A percentile compares a stretch with the other conserved stretches of the same genome.
Evolutionary conservation across 108 stramenopile species (phyloP).

Genomic region (Nannochloropsis oceanica): DNA sequence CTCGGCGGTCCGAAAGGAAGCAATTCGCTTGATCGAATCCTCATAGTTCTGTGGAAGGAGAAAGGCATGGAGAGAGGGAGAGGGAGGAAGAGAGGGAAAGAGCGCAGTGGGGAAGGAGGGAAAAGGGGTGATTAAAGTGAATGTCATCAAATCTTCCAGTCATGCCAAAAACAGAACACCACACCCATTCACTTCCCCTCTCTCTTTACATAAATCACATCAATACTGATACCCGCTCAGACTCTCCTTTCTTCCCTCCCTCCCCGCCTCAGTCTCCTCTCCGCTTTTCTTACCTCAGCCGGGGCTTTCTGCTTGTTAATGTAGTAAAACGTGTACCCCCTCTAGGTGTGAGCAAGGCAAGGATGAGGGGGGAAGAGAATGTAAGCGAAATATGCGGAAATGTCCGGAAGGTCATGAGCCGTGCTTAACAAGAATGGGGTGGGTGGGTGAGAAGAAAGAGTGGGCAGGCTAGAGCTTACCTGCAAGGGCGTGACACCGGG

Average conservation of each 20-base stretch:
- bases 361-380: too few relatives aligned
- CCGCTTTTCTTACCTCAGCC: neutral
- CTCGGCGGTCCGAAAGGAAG: conserved; percentile 59
- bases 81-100: neutral
- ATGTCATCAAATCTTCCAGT: too few relatives aligned
- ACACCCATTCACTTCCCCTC: neutral
- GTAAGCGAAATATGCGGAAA: too few relatives aligned
- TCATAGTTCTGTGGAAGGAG: conserved; percentile 37
- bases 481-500: neutral
- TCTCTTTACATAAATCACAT: neutral
- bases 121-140: neutral
- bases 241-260: too few relatives aligned
- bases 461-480: neutral
- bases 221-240: too few relatives aligned
- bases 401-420: too few relatives aligned
- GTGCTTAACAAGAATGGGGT: too few relatives aligned
- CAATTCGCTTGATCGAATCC: conserved; percentile 56
- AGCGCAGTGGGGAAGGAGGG: neutral
- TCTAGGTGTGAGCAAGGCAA: neutral
- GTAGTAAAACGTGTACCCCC: neutral
- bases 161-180: neutral
- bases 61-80: neutral
- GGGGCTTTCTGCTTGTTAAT: neutral
- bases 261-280: neutral
- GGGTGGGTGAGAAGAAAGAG: neutral